A percentile compares a stretch with the other conserved stretches of the same genome.
These are phyloP conservation scores for Carex scoparia DNA, from an alignment of 176 grass and related monocot species.

Conservation along the genomic window DNA sequence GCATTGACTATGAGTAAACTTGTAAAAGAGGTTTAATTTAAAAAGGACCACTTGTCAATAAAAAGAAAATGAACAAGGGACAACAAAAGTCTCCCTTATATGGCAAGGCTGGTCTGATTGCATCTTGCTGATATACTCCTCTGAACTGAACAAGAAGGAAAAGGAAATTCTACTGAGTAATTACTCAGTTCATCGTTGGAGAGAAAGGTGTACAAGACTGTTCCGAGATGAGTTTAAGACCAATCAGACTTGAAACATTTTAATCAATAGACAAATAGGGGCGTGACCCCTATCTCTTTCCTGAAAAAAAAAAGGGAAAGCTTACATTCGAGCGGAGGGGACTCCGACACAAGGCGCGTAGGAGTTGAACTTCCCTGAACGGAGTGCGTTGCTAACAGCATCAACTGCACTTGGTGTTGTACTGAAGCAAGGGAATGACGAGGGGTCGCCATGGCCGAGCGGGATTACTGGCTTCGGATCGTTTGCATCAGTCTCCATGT, in stretches of 20 bases:
- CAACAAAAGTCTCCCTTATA: too few species aligned
- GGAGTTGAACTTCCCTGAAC: constrained; percentile 35
- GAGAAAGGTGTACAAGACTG: too few species aligned
- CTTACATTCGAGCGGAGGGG: constrained; percentile 30
- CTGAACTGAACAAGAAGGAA: too few species aligned
- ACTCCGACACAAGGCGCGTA: constrained; percentile 32
- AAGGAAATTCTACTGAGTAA: too few species aligned
- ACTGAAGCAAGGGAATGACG: constrained; percentile 47
- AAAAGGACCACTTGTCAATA: not conserved
- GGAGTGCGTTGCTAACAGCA: constrained; percentile 37
- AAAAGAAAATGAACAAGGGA: not conserved
- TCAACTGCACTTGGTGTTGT: constrained; percentile 43
- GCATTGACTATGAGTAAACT: not conserved
- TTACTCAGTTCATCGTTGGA: too few species aligned
- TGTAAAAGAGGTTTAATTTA: not conserved
- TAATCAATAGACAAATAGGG: too few species aligned
- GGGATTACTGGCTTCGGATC: constrained; percentile 28
- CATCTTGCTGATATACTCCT: too few species aligned
- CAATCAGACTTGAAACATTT: too few species aligned
- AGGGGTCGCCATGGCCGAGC: constrained; percentile 53
- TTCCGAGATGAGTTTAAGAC: too few species aligned
- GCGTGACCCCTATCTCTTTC: too few species aligned
- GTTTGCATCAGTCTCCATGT: constrained; percentile 10
- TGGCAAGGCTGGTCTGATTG: too few species aligned
- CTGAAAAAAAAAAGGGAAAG: not conserved